Conservation (phyloP, 2,329 filamentous ascomycete species). For the Ophiostoma sp. region DNA sequence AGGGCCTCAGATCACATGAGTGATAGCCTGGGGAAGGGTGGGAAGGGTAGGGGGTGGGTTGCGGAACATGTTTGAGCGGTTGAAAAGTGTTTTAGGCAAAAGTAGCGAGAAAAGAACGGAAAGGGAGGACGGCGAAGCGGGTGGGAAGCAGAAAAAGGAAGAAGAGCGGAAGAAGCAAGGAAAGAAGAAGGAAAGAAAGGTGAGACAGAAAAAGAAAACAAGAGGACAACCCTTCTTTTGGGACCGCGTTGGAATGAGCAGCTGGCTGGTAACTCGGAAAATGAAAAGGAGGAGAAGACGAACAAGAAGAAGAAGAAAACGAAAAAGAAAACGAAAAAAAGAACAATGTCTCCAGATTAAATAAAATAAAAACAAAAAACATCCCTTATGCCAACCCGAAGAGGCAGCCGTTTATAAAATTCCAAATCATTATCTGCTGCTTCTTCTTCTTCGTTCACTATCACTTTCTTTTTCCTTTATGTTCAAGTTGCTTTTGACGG, state of each 20-base stretch:
- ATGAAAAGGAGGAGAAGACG: too few species aligned
- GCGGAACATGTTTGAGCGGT: neutral
- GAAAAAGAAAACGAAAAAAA: neutral
- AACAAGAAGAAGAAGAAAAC: neutral
- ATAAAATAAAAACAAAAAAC: too few species aligned
- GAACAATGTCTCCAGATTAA: neutral
- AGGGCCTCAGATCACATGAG: conserved; percentile 1
- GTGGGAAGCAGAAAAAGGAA: neutral
- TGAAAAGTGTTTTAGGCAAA: neutral
- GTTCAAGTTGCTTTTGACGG: too few species aligned
- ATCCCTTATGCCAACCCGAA: too few species aligned
- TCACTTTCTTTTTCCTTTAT: too few species aligned
- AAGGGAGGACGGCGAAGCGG: neutral
- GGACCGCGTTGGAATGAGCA: too few species aligned
- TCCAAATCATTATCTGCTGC: too few species aligned
- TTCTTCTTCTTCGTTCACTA: too few species aligned
- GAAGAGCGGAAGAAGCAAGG: neutral
- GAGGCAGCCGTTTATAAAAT: too few species aligned
- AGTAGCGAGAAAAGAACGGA: neutral
- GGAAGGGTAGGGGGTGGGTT: neutral
- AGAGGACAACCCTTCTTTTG: neutral
- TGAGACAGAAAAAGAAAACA: neutral
- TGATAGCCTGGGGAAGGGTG: neutral
- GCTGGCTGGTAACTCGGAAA: too few species aligned
- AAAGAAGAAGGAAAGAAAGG: neutral